Evolutionary conservation across 208 protist species (phyloP), one percentile per base, ranked within the genome.

Genomic region (Kentomonas sorsogonicus): DNA sequence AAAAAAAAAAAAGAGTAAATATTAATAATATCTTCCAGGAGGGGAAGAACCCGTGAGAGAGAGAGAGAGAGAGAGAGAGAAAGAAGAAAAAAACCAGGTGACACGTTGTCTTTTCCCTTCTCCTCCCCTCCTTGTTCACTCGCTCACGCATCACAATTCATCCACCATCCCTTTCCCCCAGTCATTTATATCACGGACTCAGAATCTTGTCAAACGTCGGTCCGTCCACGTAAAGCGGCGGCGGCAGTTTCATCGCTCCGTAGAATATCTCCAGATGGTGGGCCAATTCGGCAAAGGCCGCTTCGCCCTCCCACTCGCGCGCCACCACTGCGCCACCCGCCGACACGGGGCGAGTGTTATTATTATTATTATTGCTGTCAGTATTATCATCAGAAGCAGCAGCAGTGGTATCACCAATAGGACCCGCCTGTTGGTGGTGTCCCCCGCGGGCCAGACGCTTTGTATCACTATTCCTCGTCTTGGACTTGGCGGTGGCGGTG

Each of bases 191-290:
- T 16, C 18, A 45, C 13, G 13, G 1, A 36, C 33, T 36, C 43
- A 57, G 22, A 55, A 78, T 54, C 9, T 69, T 34, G 44, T 85
- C 69, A 60, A 89, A 92, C 41, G 67, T 67, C 3, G 27, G 61
- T 11, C 52, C 60, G 20, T 89, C 81, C 10, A 92, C 65, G 23
- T 38, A 46, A 29, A 75, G 68, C 40, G 72, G 77, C 3, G 52
- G 31, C 6, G 78, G 72, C 4, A 84, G 33, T 16, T 76, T 70
- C 23, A 66, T 50, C 20, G 29, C 13, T 9, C 43, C 38, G 50
- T 81, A 86, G 52, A 72, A 81, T 0, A n/a, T 25, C 18, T 31
- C 41, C 3, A 89, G 46, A 20, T 70, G 33, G 31, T 25, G 0
- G n/a, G 86, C 15, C 74, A 73, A 78, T 34, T 51, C 45, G 30